Base-by-base conservation (phyloP, 1,284 basidiomycete species). In the Ustilago esculenta region DNA sequence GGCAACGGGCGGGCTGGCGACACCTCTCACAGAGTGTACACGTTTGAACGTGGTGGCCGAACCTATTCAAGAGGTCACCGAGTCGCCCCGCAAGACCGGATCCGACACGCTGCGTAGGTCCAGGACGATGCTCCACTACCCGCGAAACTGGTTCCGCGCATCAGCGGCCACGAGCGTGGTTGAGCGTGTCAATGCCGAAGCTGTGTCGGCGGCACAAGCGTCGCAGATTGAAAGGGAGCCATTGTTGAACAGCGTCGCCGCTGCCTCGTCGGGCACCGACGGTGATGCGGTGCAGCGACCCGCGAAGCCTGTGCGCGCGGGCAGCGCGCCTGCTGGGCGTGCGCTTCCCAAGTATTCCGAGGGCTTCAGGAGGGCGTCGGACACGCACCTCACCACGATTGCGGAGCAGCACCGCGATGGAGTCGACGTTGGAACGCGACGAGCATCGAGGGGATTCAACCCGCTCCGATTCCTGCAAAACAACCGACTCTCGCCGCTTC, bases 111-210 rank as follows among this genome's bases (percentile, higher is more conserved):
- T 72, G 46, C 57, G 68, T 9, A 52, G 68, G 30, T 67, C 68
- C n/a, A 61, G 40, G 58, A 72, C 68, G 23, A 72, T 72, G 68
- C 58, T 72, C 32, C 47, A 56, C 45, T 58, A 66, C 23, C 49
- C 63, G 15, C 41, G 41, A 25, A 60, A 50, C 47, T 72, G 68
- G 68, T 56, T 72, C 34, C 49, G 58, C 15, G 58, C 57, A 14
- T 61, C 68, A 12, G 35, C 58, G 6, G 48, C 59, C 25, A 42
- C 68, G 12, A 72, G 46, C 23, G 54, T 50, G 3, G 58, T 67
- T 15, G 56, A 54, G 51, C 55, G 63, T 1, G 55, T 66, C 35
- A 45, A 54, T 32, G 55, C 55, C 4, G 49, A 65, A 20, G 60
- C 60, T 9, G 53, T 48, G 1, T 20, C 53, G 8, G 37, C 54